phyloP scores from a whole-genome alignment of 164 flowering plant genomes.

The Liriodendron chinense region DNA sequence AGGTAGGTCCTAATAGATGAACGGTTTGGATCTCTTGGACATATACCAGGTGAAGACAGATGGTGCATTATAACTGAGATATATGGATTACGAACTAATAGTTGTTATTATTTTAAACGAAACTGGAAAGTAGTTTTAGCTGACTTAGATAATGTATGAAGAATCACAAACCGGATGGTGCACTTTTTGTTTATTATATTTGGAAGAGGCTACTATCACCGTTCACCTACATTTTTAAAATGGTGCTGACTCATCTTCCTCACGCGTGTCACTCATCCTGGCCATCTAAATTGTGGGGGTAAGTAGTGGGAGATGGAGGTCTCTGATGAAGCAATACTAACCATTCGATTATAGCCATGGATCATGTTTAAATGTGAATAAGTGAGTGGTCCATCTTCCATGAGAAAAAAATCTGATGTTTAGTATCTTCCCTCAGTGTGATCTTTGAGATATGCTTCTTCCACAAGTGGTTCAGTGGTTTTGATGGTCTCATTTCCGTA shows the following conservation, averaged over 20 bases:
- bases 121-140: background rate
- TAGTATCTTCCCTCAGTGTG: too few species aligned
- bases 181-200: background rate
- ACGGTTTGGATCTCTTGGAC: background rate
- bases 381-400: background rate
- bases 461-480: background rate
- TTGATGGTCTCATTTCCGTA: background rate
- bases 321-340: too few species aligned
- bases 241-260: too few species aligned
- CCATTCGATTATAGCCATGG: background rate
- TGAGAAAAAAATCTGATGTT: background rate
- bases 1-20: background rate
- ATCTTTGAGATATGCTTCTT: too few species aligned
- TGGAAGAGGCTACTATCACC: background rate
- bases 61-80: background rate
- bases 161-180: background rate
- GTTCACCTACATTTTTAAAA: too few species aligned
- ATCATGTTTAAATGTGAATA: too few species aligned
- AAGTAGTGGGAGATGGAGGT: too few species aligned
- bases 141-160: background rate
- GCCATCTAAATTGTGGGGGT: background rate
- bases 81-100: background rate
- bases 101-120: background rate
- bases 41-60: background rate
- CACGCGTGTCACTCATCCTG: background rate